Conservation (phyloP, 1,284 basidiomycete genomes). For the Pholiota adiposa region DNA sequence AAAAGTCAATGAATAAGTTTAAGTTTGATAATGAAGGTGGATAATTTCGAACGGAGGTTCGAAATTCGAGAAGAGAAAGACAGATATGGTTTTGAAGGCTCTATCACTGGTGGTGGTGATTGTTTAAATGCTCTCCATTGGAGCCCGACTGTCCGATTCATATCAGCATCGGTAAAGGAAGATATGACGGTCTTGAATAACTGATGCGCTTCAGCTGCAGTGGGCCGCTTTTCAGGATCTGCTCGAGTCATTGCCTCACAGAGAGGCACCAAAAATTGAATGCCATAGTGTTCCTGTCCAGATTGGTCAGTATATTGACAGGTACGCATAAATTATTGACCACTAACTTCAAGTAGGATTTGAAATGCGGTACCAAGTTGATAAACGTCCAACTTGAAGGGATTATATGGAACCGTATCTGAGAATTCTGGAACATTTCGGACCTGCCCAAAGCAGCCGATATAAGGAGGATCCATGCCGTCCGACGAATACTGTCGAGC, state of each 20-base stretch:
- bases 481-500: slow-evolving; percentile 6
- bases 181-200: neutral
- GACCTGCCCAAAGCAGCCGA: slow-evolving; percentile 17
- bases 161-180: neutral
- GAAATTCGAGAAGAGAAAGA: too few species aligned
- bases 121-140: too few species aligned
- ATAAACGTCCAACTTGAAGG: slow-evolving; percentile 28
- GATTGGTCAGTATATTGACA: neutral
- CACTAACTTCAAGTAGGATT: neutral
- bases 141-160: neutral
- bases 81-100: too few species aligned
- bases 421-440: slow-evolving; percentile 23
- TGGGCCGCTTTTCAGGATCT: slow-evolving; percentile 4
- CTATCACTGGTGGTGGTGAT: too few species aligned
- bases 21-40: too few species aligned
- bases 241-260: slow-evolving; percentile 5
- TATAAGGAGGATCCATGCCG: neutral
- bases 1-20: too few species aligned
- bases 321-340: neutral
- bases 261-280: slow-evolving; percentile 7
- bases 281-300: slow-evolving; percentile 3
- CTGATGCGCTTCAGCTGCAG: slow-evolving; percentile 7
- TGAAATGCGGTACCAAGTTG: slow-evolving; percentile 20
- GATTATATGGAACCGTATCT: slow-evolving; percentile 20
- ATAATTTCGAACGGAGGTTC: too few species aligned